These are phyloP conservation scores for Kwoniella heveanensis DNA, from an alignment of 768 basidiomycete species.

Conservation along the genomic window DNA sequence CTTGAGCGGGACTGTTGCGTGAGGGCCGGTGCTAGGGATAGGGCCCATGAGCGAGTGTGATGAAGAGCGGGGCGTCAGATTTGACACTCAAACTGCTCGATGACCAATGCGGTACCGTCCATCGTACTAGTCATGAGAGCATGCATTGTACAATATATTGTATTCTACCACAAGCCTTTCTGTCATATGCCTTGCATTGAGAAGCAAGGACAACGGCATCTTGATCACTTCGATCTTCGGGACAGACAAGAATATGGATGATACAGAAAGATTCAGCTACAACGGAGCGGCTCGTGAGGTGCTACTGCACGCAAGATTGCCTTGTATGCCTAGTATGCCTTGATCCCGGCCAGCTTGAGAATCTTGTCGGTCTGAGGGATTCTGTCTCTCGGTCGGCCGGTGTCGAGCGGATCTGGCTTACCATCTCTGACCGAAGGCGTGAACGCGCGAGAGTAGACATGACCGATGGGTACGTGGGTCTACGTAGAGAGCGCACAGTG, in stretches of 20 bases:
- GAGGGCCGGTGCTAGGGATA: too few relatives aligned
- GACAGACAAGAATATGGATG: too few relatives aligned
- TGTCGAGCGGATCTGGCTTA: slow-evolving; percentile 1
- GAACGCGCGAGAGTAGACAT: background rate
- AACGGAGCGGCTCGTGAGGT: too few relatives aligned
- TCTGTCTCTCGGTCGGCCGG: background rate
- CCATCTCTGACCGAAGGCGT: background rate
- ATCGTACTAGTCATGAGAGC: background rate
- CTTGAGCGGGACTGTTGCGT: slow-evolving; percentile 3
- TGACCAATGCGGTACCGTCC: background rate
- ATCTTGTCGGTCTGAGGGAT: slow-evolving; percentile 1
- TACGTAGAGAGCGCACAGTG: background rate
- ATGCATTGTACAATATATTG: slow-evolving; percentile 1
- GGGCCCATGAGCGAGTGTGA: too few relatives aligned
- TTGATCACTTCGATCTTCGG: too few relatives aligned
- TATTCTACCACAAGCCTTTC: too few relatives aligned
- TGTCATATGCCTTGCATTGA: too few relatives aligned
- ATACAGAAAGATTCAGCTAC: too few relatives aligned
- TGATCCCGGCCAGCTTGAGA: slow-evolving; percentile 1
- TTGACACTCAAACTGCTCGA: background rate
- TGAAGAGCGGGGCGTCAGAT: background rate
- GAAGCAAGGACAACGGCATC: too few relatives aligned
- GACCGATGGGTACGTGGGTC: background rate
- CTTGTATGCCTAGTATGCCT: background rate
- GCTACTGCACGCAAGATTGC: too few relatives aligned